These are phyloP conservation scores for Phytopythium cucurbitacearum DNA, from an alignment of 352 stramenopile species.

Conservation along the genomic window DNA sequence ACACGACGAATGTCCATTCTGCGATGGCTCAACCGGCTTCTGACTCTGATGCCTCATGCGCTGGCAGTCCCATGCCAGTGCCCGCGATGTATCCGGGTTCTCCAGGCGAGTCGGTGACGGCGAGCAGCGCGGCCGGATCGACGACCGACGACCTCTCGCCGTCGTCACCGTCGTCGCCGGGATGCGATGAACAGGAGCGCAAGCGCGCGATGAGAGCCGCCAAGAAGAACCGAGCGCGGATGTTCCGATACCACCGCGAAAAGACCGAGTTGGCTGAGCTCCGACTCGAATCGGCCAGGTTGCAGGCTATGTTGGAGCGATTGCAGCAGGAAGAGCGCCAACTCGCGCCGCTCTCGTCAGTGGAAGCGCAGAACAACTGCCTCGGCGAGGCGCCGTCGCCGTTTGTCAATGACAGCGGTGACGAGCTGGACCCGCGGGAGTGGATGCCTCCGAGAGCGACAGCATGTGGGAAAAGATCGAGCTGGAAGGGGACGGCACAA, in stretches of 20 bases:
- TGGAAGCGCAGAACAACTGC: no score
- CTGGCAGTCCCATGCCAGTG: no score
- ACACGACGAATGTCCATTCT: no score
- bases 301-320: background rate
- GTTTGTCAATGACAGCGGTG: background rate
- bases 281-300: background rate
- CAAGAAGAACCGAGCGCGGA: background rate
- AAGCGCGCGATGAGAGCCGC: no score
- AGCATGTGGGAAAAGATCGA: background rate
- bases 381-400: background rate
- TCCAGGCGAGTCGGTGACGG: background rate
- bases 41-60: no score
- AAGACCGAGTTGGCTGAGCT: slow-evolving; percentile 1
- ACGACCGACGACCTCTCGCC: background rate
- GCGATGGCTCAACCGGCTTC: no score
- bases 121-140: background rate
- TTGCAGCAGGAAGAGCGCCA: background rate
- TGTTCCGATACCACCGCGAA: slow-evolving; percentile 1
- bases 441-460: background rate
- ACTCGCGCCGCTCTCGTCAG: background rate
- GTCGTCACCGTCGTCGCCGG: background rate
- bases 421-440: background rate
- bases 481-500: background rate
- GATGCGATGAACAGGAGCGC: no score
- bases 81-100: background rate